phyloP scores from a whole-genome alignment of 352 stramenopile species.

The Phytophthora lateralis region DNA sequence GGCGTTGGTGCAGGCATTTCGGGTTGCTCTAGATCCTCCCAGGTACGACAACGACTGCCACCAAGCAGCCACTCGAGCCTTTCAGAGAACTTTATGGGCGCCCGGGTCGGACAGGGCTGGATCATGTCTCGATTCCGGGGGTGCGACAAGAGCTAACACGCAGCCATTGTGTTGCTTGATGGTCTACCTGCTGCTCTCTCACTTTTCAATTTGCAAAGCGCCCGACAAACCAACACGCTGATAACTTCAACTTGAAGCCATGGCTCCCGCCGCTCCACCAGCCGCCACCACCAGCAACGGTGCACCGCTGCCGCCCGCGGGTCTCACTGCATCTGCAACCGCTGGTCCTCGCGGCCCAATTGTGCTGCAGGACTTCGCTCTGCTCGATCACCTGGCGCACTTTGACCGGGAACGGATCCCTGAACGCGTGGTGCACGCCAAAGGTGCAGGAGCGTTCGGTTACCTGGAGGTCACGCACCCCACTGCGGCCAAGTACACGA shows the following conservation, averaged over 20 bases:
- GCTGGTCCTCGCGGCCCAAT: conserved; percentile 64
- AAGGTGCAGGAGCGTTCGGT: conserved; percentile 89
- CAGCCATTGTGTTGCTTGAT: background rate
- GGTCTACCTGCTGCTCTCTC: background rate
- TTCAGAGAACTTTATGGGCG: no score
- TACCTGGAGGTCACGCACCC: conserved; percentile 90
- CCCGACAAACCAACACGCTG: background rate
- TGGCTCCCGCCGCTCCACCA: background rate
- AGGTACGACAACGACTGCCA: background rate
- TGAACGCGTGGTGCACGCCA: conserved; percentile 92
- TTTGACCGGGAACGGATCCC: conserved; percentile 93
- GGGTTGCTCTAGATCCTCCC: no score
- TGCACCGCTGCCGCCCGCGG: conserved; percentile 59
- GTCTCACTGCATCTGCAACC: conserved; percentile 73
- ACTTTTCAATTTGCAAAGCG: background rate
- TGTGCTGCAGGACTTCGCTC: conserved; percentile 84
- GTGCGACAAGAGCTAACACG: background rate
- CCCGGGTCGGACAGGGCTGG: no score
- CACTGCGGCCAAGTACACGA: conserved; percentile 57
- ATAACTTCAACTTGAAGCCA: conserved; percentile 1
- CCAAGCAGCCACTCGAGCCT: background rate
- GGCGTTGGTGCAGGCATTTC: no score
- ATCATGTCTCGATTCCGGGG: background rate
- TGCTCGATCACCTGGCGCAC: conserved; percentile 89
- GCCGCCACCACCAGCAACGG: conserved; percentile 61